Conservation (phyloP, 495 filamentous ascomycete species). For the Gamarada debralockiae region DNA sequence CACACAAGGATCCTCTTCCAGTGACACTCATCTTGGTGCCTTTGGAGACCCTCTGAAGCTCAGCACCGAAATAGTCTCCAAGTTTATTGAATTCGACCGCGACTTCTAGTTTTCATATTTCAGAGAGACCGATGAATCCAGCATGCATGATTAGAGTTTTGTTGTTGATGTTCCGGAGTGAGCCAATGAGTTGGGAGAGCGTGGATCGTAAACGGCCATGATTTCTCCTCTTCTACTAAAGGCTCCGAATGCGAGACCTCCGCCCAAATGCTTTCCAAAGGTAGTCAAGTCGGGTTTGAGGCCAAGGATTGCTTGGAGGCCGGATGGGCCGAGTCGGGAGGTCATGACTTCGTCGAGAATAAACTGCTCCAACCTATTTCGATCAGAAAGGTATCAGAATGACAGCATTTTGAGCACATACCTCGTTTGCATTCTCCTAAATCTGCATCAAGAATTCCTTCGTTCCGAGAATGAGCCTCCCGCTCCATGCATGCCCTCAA, state of each 20-base stretch:
- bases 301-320: conserved; percentile 36
- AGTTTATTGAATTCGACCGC: conserved; percentile 27
- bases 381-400: not conserved
- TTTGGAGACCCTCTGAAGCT: conserved; percentile 26
- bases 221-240: conserved; percentile 55
- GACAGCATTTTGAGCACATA: not conserved
- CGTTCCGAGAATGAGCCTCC: conserved; percentile 44
- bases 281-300: conserved; percentile 55
- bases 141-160: conserved; percentile 51
- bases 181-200: conserved; percentile 21
- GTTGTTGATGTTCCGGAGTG: conserved; percentile 67
- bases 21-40: conserved; percentile 35
- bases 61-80: conserved; percentile 34
- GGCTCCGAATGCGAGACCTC: conserved; percentile 56
- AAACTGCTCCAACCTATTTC: conserved; percentile 37
- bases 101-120: conserved; percentile 36
- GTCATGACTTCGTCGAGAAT: conserved; percentile 66
- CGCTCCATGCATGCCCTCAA: conserved; percentile 55
- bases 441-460: conserved; percentile 38
- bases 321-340: conserved; percentile 44
- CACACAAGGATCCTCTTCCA: conserved; percentile 38
- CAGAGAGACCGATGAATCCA: conserved; percentile 31
- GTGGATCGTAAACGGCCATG: conserved; percentile 48
- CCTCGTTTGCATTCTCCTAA: conserved; percentile 25
- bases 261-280: conserved; percentile 59